Evolutionary conservation across 371 early-diverging fungal genomes (phyloP).

Genomic region (Mucor ambiguus): DNA sequence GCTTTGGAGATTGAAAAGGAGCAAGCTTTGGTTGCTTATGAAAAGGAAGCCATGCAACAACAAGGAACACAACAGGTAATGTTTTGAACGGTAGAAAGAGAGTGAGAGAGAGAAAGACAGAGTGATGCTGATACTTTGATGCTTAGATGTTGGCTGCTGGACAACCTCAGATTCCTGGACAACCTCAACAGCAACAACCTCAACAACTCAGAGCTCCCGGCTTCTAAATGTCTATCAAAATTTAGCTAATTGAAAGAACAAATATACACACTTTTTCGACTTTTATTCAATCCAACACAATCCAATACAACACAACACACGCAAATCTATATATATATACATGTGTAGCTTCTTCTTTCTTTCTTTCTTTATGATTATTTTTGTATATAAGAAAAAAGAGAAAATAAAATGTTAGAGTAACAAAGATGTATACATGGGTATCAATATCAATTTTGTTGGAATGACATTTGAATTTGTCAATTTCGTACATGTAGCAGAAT

Average conservation of each 20-base stretch:
- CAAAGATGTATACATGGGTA: neutral
- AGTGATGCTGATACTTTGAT: neutral
- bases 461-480: neutral
- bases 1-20: conserved; percentile 78
- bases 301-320: neutral
- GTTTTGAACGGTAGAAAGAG: neutral
- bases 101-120: neutral
- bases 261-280: conserved; percentile 1
- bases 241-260: conserved; percentile 2
- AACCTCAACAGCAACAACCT: conserved; percentile 32
- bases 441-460: no score
- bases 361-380: neutral
- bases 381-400: conserved; percentile 1
- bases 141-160: conserved; percentile 37
- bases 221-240: conserved; percentile 16
- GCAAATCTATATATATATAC: neutral
- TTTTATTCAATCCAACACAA: neutral
- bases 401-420: neutral
- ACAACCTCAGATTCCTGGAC: conserved; percentile 27
- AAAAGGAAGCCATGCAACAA: conserved; percentile 69
- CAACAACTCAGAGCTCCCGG: conserved; percentile 30
- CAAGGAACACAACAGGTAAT: conserved; percentile 60
- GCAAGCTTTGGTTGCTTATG: conserved; percentile 77
- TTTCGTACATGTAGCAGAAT: neutral
- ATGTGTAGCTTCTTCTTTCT: neutral